Percentiles rank a stretch among this genome's conserved stretches.
Conservation (phyloP, 2,329 filamentous ascomycete genomes). For the Penicillium sp. region DNA sequence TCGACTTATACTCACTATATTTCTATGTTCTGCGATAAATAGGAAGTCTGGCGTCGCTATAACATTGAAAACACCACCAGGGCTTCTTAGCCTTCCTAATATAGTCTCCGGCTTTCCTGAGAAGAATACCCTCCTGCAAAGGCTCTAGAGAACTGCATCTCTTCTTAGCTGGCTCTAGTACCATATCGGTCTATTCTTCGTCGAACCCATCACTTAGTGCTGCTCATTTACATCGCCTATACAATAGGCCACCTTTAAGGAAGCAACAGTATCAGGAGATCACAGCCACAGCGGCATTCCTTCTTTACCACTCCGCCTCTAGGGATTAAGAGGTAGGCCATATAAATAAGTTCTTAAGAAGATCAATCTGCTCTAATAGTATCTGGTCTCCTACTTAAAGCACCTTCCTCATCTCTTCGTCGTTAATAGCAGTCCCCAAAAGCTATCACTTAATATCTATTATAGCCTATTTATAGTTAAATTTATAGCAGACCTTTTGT, state of each 20-base stretch:
- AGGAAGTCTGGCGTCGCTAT: slow-evolving; percentile 7
- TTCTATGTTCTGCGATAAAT: slow-evolving; percentile 12
- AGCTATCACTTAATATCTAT: slow-evolving; percentile 2
- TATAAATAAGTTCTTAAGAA: slow-evolving; percentile 14
- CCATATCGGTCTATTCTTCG: slow-evolving; percentile 1
- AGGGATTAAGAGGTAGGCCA: slow-evolving; percentile 15
- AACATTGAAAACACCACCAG: slow-evolving; percentile 18
- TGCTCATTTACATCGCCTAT: slow-evolving; percentile 7
- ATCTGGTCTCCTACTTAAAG: slow-evolving; percentile 8
- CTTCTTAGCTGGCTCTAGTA: slow-evolving; percentile 8
- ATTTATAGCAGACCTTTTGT: background rate
- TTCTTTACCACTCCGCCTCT: slow-evolving; percentile 14
- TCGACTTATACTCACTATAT: slow-evolving; percentile 6
- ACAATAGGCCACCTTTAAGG: slow-evolving; percentile 11
- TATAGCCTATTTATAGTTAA: background rate
- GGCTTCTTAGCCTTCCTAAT: slow-evolving; percentile 16
- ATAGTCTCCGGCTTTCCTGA: slow-evolving; percentile 11
- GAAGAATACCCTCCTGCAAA: slow-evolving; percentile 7
- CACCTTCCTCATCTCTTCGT: slow-evolving; percentile 16
- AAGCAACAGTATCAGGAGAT: slow-evolving; percentile 12
- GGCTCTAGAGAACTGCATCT: background rate
- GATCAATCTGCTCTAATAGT: slow-evolving; percentile 13
- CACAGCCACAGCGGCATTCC: slow-evolving; percentile 10
- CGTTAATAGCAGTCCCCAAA: slow-evolving; percentile 11
- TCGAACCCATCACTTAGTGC: slow-evolving; percentile 6